Evolutionary conservation across 176 grass and related monocot genomes (phyloP).

Genomic region (Guadua angustifolia): DNA sequence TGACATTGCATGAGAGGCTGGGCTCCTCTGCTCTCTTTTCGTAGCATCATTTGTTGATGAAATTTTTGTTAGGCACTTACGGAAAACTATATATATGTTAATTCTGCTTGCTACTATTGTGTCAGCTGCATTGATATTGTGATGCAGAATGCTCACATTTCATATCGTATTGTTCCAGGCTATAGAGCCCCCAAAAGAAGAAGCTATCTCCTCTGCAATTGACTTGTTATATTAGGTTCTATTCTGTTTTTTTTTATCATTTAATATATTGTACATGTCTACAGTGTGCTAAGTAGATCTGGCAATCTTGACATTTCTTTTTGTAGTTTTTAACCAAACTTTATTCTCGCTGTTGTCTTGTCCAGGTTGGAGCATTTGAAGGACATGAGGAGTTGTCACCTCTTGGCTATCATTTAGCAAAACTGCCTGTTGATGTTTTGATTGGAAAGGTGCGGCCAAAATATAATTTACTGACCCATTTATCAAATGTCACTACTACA

Average conservation of each 20-base stretch:
- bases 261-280: constrained; percentile 20
- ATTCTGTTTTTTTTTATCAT: constrained; percentile 28
- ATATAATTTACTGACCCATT: too few species aligned
- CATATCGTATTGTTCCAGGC: constrained; percentile 69
- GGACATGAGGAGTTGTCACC: constrained; percentile 85
- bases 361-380: constrained; percentile 96
- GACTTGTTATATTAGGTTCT: constrained; percentile 90
- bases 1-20: constrained; percentile 34
- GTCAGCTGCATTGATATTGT: constrained; percentile 35
- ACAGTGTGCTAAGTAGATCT: constrained; percentile 18
- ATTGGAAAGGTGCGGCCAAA: constrained; percentile 71
- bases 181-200: too few species aligned
- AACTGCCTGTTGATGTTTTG: constrained; percentile 96
- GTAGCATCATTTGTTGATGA: constrained; percentile 6
- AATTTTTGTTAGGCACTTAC: background rate
- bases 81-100: constrained; percentile 27
- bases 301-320: too few species aligned
- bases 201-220: constrained; percentile 90
- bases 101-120: background rate
- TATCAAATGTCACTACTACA: too few species aligned
- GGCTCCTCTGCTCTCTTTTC: constrained; percentile 10
- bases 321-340: constrained; percentile 29
- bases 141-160: too few species aligned
- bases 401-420: constrained; percentile 97
- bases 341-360: constrained; percentile 25